Base-by-base conservation (phyloP, 495 filamentous ascomycete species). In the Penicillium waksmanii region DNA sequence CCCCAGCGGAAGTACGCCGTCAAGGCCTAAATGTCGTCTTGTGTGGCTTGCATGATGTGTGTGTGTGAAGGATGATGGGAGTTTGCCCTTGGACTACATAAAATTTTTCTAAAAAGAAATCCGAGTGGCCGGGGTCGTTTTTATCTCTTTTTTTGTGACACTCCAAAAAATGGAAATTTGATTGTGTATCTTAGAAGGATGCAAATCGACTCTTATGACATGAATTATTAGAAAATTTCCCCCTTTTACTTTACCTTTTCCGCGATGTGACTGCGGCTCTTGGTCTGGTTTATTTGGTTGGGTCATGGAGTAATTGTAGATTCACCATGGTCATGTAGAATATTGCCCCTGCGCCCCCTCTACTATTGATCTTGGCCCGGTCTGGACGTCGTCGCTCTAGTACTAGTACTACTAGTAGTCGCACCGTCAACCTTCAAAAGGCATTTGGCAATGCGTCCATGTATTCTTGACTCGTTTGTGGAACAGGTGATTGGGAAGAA, bases 1-100 rank as follows among this genome's bases (percentile, higher is more conserved):
- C 95, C 96, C 53, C 91, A 94, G 85, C 86, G 96, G 78, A 98
- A 96, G 82, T 99, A 85, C 81, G 96, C 96, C 75, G 87, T 99
- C 74, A 99, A 97, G 93, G 95, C 93, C 87, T 69, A 82, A 48
- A n/a, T 25, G 10, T 31, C 23, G 27, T 31, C 27, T 31, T 31
- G 27, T 7, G 8, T 31, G 23, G 21, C 23, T 25, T 44, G 46
- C 46, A 48, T 48, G 13, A 3, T 27, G 18, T 27, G 9, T 48
- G 46, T 48, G 46, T 10, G 18, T 17, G 43, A 21, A 9, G 13
- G 43, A 46, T 31, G 46, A 23, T 48, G 46, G 46, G 46, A 48
- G 46, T 48, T 66, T 63, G 63, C 66, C 65, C 68, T 69, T 69
- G 68, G 66, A 69, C 68, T 48, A 48, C 46, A 48, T 11, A 48